These are phyloP conservation scores for Anthoceros angustus DNA, from an alignment of 225 moss, liverwort and hornwort species.

Conservation along the genomic window DNA sequence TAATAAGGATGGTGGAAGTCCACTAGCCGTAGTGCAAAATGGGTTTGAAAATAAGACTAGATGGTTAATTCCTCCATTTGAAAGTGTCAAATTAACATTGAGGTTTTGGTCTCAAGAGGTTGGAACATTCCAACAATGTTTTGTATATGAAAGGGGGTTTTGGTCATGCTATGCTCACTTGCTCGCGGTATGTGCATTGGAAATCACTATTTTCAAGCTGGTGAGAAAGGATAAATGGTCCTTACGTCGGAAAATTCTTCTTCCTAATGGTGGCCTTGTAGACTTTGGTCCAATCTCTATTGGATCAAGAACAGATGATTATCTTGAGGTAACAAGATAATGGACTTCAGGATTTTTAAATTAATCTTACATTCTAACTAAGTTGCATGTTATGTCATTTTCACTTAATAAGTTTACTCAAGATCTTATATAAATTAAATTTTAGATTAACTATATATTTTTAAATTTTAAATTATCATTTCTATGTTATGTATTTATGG, in stretches of 20 bases:
- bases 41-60: conserved; percentile 45
- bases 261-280: conserved; percentile 15
- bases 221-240: conserved; percentile 1
- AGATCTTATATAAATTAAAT: no score
- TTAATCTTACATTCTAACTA: no score
- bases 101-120: conserved; percentile 49
- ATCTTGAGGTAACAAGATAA: conserved; percentile 23
- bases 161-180: conserved; percentile 31
- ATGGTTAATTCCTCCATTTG: conserved; percentile 54
- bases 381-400: no score
- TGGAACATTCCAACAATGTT: conserved; percentile 53
- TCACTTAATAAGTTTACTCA: no score
- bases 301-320: conserved; percentile 25
- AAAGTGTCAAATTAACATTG: conserved; percentile 30
- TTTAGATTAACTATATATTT: neutral
- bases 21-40: conserved; percentile 20
- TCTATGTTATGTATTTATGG: neutral
- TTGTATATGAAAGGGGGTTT: conserved; percentile 55
- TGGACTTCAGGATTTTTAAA: neutral
- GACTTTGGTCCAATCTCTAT: conserved; percentile 70
- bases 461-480: neutral
- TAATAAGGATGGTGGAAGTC: conserved; percentile 6
- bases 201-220: conserved; percentile 38
- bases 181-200: conserved; percentile 55
- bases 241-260: neutral